phyloP scores from a whole-genome alignment of 2,329 filamentous ascomycete genomes.

The Talaromyces piceae region DNA sequence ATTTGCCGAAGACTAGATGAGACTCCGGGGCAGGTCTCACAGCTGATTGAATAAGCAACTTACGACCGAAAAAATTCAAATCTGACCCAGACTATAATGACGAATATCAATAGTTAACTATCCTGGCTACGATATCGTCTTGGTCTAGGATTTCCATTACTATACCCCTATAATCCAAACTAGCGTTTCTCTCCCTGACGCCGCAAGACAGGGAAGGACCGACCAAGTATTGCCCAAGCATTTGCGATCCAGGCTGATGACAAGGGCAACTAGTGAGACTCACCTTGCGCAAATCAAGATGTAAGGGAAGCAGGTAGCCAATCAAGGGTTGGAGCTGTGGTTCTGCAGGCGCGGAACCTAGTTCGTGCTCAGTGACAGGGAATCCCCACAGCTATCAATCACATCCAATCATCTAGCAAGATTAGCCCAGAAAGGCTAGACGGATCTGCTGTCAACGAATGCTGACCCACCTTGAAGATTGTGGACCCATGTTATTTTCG shows the following conservation, averaged over 20 bases:
- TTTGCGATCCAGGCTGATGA: not conserved
- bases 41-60: no score
- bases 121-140: not conserved
- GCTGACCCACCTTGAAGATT: not conserved
- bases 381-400: not conserved
- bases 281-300: not conserved
- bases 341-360: not conserved
- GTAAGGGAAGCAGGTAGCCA: not conserved
- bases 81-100: no score
- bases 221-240: not conserved
- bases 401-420: not conserved
- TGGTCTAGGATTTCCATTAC: no score
- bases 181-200: not conserved
- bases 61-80: no score
- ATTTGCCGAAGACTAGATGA: no score
- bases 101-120: no score
- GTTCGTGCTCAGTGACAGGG: not conserved
- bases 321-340: not conserved
- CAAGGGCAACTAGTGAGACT: not conserved
- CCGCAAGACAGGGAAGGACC: not conserved
- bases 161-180: not conserved
- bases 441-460: not conserved
- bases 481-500: not conserved
- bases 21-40: no score
- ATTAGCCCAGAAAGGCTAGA: not conserved